A percentile compares a stretch with the other conserved stretches of the same genome.
Conservation (phyloP, 1,284 basidiomycete genomes). For the Cryptococcus depauperatus region DNA sequence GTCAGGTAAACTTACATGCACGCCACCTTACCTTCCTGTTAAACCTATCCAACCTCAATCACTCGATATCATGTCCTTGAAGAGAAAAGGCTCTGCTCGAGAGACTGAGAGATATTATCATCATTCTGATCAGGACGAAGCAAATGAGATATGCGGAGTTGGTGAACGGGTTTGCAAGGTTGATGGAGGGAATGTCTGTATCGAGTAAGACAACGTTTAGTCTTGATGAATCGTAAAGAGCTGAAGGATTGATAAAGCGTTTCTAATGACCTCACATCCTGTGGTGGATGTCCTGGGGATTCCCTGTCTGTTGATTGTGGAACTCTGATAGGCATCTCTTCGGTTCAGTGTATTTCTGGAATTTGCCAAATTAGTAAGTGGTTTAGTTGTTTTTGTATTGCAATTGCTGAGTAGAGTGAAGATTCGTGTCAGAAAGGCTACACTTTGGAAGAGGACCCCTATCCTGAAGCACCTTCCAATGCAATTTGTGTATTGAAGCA, state of each 20-base stretch:
- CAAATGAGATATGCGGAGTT: background rate
- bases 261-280: background rate
- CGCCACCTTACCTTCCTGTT: background rate
- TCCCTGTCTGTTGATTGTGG: background rate
- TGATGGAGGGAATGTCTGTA: background rate
- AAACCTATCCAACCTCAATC: background rate
- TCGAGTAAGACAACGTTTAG: background rate
- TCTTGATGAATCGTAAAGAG: background rate
- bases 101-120: background rate
- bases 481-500: background rate
- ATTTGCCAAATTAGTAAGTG: background rate
- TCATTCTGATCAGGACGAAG: background rate
- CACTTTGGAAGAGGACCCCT: background rate
- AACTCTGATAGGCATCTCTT: background rate
- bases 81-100: background rate
- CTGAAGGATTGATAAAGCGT: background rate
- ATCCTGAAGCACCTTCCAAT: background rate
- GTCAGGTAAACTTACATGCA: background rate
- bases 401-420: background rate
- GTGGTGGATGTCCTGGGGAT: constrained; percentile 1
- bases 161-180: background rate
- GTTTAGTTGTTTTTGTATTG: background rate
- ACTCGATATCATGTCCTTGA: background rate
- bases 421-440: background rate
- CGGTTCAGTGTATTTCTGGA: background rate